A percentile compares a stretch with the other conserved stretches of the same genome.
Evolutionary conservation across 768 basidiomycete genomes (phyloP).

Genomic region (Russula virescens): DNA sequence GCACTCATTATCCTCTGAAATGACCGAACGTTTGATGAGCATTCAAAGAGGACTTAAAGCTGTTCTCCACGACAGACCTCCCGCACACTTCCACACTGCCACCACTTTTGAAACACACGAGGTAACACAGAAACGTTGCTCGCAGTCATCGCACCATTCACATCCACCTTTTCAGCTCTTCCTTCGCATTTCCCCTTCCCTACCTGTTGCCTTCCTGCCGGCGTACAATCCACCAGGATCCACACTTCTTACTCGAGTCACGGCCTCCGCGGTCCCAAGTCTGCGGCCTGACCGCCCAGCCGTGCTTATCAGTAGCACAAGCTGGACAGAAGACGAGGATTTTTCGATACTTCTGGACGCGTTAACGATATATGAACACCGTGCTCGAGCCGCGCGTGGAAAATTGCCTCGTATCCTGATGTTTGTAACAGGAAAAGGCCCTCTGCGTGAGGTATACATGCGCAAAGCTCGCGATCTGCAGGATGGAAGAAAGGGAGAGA

Average conservation of each 20-base stretch:
- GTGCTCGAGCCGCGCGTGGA: constrained; percentile 34
- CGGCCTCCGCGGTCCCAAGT: constrained; percentile 46
- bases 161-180: constrained; percentile 39
- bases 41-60: constrained; percentile 62
- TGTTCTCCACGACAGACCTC: constrained; percentile 88
- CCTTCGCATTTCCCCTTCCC: constrained; percentile 44
- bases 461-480: constrained; percentile 52
- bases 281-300: constrained; percentile 73
- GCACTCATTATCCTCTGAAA: background rate
- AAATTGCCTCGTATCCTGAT: constrained; percentile 72
- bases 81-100: constrained; percentile 70
- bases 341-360: constrained; percentile 80
- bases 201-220: constrained; percentile 46
- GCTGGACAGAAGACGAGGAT: constrained; percentile 97
- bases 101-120: constrained; percentile 71
- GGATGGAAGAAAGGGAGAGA: constrained; percentile 29
- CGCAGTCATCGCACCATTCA: constrained; percentile 19
- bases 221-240: constrained; percentile 31
- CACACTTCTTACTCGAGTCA: constrained; percentile 27
- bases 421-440: constrained; percentile 88
- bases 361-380: constrained; percentile 60
- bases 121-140: constrained; percentile 34
- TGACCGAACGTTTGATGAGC: background rate
- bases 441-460: constrained; percentile 71
- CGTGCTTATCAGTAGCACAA: constrained; percentile 85